Evolutionary conservation across 805 yeast species (phyloP).

Genomic region (Metschnikowia lochheadii): DNA sequence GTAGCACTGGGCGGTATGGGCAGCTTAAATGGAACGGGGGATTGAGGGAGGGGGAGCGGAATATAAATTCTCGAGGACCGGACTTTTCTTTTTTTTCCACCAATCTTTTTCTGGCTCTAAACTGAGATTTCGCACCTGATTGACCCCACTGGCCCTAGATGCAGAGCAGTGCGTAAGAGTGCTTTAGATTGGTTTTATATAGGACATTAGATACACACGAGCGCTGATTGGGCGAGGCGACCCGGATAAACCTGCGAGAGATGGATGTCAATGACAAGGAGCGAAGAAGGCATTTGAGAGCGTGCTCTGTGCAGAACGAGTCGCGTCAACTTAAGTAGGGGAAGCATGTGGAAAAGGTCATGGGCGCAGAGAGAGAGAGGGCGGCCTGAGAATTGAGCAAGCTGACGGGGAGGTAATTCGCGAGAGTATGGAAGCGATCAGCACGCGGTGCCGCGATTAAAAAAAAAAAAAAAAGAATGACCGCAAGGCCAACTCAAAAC

Average conservation of each 20-base stretch:
- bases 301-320: not conserved
- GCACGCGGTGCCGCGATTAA: slow-evolving; percentile 1
- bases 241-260: not conserved
- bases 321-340: no score
- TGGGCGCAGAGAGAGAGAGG: not conserved
- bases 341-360: no score
- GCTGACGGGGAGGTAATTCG: not conserved
- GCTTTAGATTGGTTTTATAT: slow-evolving; percentile 2
- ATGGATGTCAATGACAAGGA: no score
- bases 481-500: not conserved
- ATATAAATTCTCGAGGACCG: slow-evolving; percentile 4
- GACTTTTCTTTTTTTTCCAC: not conserved
- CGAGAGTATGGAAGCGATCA: not conserved
- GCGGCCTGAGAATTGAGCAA: not conserved
- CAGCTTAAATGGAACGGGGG: not conserved
- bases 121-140: slow-evolving; percentile 5
- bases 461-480: not conserved
- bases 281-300: not conserved
- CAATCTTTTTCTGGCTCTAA: slow-evolving; percentile 3
- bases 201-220: not conserved
- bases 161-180: slow-evolving; percentile 3
- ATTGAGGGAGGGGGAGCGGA: slow-evolving; percentile 2
- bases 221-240: slow-evolving; percentile 1
- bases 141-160: slow-evolving; percentile 2
- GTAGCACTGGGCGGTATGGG: not conserved